phyloP scores from a whole-genome alignment of 768 basidiomycete species.

The Mycena albidolilacea region DNA sequence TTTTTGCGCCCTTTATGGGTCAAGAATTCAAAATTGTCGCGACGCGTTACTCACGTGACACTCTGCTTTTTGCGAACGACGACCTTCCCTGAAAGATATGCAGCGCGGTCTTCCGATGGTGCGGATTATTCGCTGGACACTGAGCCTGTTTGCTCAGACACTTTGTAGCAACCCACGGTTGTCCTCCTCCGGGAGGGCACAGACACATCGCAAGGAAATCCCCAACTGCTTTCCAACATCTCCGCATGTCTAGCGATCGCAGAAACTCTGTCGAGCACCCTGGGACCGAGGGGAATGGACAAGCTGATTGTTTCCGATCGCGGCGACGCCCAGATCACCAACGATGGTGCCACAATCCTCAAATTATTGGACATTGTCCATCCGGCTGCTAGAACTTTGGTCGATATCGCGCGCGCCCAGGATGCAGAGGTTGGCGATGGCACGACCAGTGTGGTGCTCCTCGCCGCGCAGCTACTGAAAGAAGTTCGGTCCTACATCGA shows the following conservation, averaged over 20 bases:
- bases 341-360: slow-evolving; percentile 99
- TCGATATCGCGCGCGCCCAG: slow-evolving; percentile 98
- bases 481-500: slow-evolving; percentile 94
- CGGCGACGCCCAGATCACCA: slow-evolving; percentile 98
- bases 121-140: slow-evolving; percentile 28
- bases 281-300: slow-evolving; percentile 99
- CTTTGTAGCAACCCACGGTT: slow-evolving; percentile 92
- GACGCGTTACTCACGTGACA: too few species aligned
- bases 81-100: slow-evolving; percentile 65
- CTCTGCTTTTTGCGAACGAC: too few species aligned
- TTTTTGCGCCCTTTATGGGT: too few species aligned
- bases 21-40: too few species aligned
- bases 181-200: slow-evolving; percentile 97
- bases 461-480: slow-evolving; percentile 95
- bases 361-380: slow-evolving; percentile 98
- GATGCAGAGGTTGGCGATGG: slow-evolving; percentile 99
- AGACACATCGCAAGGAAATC: slow-evolving; percentile 94
- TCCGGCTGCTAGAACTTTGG: slow-evolving; percentile 97
- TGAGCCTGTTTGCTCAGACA: slow-evolving; percentile 35
- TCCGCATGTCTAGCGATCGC: slow-evolving; percentile 95
- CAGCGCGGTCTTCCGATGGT: slow-evolving; percentile 89
- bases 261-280: slow-evolving; percentile 91
- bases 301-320: slow-evolving; percentile 95
- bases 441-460: slow-evolving; percentile 94
- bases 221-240: slow-evolving; percentile 95